phyloP scores from a whole-genome alignment of 2,329 filamentous ascomycete genomes.

The Calonectria hongkongensis region DNA sequence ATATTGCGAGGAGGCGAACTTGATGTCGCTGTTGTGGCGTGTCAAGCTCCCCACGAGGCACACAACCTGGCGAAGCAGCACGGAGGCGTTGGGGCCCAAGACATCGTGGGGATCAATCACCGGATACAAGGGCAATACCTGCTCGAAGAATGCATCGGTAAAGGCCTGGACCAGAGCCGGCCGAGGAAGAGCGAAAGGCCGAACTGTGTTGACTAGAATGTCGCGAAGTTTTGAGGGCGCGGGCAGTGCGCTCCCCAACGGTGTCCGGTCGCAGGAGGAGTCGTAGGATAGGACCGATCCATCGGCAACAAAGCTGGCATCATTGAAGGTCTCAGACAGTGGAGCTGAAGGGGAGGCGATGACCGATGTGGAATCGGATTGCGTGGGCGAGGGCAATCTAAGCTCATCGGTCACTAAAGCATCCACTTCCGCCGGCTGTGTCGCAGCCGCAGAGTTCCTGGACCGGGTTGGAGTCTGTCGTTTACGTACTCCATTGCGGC shows the following conservation, averaged over 20 bases:
- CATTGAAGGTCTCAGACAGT: background rate
- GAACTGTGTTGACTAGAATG: constrained; percentile 7
- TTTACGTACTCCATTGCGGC: constrained; percentile 33
- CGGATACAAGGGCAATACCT: constrained; percentile 24
- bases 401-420: background rate
- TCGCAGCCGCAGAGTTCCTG: background rate
- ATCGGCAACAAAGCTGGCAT: background rate
- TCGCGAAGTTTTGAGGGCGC: background rate
- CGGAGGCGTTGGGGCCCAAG: background rate
- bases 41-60: constrained; percentile 29
- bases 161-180: constrained; percentile 18
- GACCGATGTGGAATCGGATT: background rate
- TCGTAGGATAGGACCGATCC: constrained; percentile 17
- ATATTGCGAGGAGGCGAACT: constrained; percentile 22
- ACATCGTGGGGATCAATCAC: constrained; percentile 22
- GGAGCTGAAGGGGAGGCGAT: background rate
- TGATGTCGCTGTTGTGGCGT: constrained; percentile 17
- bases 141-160: constrained; percentile 25
- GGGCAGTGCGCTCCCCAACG: background rate
- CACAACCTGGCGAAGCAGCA: constrained; percentile 30
- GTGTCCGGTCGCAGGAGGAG: background rate
- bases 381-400: constrained; percentile 4
- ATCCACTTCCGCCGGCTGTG: background rate
- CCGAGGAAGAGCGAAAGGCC: constrained; percentile 14
- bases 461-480: constrained; percentile 6